These are phyloP conservation scores for Blumeria graminis DNA, from an alignment of 2,329 filamentous ascomycete genomes.

Conservation along the genomic window DNA sequence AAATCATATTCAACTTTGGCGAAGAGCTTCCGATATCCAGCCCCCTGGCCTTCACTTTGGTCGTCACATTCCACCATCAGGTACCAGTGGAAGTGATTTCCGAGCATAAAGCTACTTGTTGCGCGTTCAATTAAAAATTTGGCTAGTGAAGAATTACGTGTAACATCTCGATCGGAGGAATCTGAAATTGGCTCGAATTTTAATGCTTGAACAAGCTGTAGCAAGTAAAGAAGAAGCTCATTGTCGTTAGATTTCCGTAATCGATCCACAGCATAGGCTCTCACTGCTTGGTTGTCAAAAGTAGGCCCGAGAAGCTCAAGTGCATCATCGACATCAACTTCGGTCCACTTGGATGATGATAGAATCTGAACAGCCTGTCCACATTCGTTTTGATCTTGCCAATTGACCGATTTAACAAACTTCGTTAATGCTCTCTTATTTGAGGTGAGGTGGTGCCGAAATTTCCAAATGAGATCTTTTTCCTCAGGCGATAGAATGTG, in stretches of 20 bases:
- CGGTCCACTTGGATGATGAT: constrained; percentile 53
- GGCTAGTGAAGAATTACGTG: constrained; percentile 62
- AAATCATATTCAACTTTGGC: constrained; percentile 89
- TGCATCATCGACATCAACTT: constrained; percentile 91
- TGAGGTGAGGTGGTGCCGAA: constrained; percentile 76
- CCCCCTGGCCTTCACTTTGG: constrained; percentile 43
- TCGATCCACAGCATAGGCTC: constrained; percentile 81
- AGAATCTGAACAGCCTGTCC: constrained; percentile 77
- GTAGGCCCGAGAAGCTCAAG: constrained; percentile 80
- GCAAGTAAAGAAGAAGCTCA: constrained; percentile 69
- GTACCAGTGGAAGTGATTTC: constrained; percentile 96
- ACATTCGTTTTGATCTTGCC: constrained; percentile 65
- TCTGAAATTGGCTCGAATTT: constrained; percentile 68
- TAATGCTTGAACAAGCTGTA: constrained; percentile 85
- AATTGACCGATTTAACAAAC: constrained; percentile 93
- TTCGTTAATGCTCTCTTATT: constrained; percentile 89
- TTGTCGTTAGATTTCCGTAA: constrained; percentile 80
- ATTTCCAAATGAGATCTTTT: constrained; percentile 93
- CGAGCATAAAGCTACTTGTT: constrained; percentile 66
- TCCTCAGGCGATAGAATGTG: constrained; percentile 73
- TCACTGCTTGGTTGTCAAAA: constrained; percentile 69
- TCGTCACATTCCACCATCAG: constrained; percentile 89
- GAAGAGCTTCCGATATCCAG: constrained; percentile 63
- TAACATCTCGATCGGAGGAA: constrained; percentile 33
- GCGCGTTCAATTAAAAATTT: constrained; percentile 75